phyloP scores from a whole-genome alignment of 148 eudicot genomes.

The Pouteria glomerata region DNA sequence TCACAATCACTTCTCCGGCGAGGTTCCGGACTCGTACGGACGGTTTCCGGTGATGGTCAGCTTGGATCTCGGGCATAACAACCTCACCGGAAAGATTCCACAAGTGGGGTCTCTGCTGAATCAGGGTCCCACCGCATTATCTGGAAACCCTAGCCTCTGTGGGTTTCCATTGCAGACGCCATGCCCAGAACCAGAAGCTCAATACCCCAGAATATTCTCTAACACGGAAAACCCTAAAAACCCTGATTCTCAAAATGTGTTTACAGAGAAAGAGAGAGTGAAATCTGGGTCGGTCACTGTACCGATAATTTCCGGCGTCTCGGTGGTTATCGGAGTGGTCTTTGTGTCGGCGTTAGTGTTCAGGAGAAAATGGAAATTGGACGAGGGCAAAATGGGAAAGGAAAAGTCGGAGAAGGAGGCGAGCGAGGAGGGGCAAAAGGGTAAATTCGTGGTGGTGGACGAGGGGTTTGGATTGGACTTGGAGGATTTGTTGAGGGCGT shows the following conservation, averaged over 20 bases:
- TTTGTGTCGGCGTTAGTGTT: slow-evolving; percentile 48
- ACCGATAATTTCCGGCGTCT: slow-evolving; percentile 37
- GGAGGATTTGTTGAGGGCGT: slow-evolving; percentile 97
- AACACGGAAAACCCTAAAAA: slow-evolving; percentile 35
- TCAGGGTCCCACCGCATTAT: slow-evolving; percentile 93
- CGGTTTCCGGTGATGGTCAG: slow-evolving; percentile 67
- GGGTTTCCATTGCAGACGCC: slow-evolving; percentile 65
- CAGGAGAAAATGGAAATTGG: slow-evolving; percentile 38
- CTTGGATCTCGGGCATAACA: slow-evolving; percentile 69
- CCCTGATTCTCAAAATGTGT: slow-evolving; percentile 22
- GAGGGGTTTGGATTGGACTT: slow-evolving; percentile 81
- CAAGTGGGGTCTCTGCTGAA: slow-evolving; percentile 68
- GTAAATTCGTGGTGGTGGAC: slow-evolving; percentile 76
- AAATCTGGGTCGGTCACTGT: slow-evolving; percentile 35
- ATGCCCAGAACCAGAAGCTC: slow-evolving; percentile 58
- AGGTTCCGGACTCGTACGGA: slow-evolving; percentile 64
- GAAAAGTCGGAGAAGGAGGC: slow-evolving; percentile 24
- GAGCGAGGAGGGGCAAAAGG: slow-evolving; percentile 70
- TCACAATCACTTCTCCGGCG: slow-evolving; percentile 59
- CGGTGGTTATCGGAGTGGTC: slow-evolving; percentile 44
- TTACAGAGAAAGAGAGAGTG: slow-evolving; percentile 17
- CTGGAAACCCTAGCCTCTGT: slow-evolving; percentile 77
- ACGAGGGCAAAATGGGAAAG: slow-evolving; percentile 41
- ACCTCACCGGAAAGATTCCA: slow-evolving; percentile 79
- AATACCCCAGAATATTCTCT: slow-evolving; percentile 42